These are phyloP conservation scores for Leishmania martiniquensis DNA, from an alignment of 208 protist species.

Conservation along the genomic window DNA sequence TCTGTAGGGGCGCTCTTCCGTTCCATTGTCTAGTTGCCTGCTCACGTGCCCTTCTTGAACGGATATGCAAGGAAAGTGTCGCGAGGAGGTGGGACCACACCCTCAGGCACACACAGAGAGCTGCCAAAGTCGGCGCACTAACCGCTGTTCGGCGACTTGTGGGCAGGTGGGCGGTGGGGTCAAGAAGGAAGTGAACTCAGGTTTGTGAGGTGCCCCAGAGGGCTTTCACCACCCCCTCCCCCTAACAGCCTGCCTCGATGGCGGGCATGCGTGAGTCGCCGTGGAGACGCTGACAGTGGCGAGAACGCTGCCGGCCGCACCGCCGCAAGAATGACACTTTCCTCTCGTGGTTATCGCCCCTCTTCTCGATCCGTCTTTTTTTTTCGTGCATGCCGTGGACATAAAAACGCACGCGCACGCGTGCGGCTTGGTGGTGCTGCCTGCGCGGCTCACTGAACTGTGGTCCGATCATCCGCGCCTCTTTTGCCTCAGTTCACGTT, in stretches of 20 bases:
- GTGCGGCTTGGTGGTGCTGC: background rate
- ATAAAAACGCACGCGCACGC: background rate
- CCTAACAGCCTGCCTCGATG: background rate
- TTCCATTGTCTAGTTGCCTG: background rate
- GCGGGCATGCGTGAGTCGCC: background rate
- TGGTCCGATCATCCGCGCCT: background rate
- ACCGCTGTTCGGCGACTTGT: background rate
- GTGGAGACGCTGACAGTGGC: background rate
- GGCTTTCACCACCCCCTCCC: background rate
- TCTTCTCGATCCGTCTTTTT: background rate
- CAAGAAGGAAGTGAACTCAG: too few species aligned
- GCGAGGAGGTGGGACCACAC: background rate
- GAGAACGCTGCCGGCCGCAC: background rate
- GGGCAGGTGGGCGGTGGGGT: background rate
- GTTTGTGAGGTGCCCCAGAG: background rate
- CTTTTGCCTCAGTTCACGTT: background rate
- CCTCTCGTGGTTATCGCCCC: background rate
- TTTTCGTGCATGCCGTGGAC: too few species aligned
- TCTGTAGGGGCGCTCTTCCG: too few species aligned
- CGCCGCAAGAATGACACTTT: background rate
- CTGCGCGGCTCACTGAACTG: background rate
- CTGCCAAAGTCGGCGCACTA: background rate
- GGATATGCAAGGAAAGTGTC: background rate
- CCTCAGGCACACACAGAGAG: too few species aligned
- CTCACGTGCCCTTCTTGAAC: background rate